Evolutionary conservation across 805 yeast species (phyloP), one percentile per base, ranked within the genome.

Genomic region (Candida yuanshanica): DNA sequence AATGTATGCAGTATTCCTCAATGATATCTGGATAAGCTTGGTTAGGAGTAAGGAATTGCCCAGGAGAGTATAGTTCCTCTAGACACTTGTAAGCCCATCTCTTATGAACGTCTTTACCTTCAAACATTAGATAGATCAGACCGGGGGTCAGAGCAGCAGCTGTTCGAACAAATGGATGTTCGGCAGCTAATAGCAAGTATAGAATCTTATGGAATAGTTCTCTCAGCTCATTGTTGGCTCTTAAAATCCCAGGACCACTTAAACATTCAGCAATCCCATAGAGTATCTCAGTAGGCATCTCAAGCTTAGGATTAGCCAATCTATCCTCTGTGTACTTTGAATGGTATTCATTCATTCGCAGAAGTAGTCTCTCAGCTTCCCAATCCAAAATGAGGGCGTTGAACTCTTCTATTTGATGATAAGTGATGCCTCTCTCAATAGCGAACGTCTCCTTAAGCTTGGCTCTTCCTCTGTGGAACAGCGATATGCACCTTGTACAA

Each of bases 1-100:
- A 62, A 52, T 81, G 79, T 3, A 62, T 50, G 36, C 67, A 70
- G 44, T 72, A 74, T 52, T 83, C 90, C 50, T 79, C 83, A 7
- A 72, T 48, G 1, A 78, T 55, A 25, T 74, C 65, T 7, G 62
- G 48, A 12, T 66, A 57, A 0, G 50, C 36, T n/a, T 49, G 45
- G 3, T 32, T 65, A 49, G 33, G 56, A 59, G 11, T 50, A 34
- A 11, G 44, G 36, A 24, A 37, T 27, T 10, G 45, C 24, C 33
- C 42, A 7, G 39, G 43, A 7, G 27, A 29, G 27, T 35, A 37
- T 12, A 60, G 39, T 20, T 45, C 47, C 27, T 44, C 63, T 47
- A 59, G 54, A 40, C 51, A 56, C 23, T 44, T 58, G 40, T 65
- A 48, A 0, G 82, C 74, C 82, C 83, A 81, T 2, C 51, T 45